Conservation (phyloP, 352 stramenopile species). For the Phytophthora nicotianae region DNA sequence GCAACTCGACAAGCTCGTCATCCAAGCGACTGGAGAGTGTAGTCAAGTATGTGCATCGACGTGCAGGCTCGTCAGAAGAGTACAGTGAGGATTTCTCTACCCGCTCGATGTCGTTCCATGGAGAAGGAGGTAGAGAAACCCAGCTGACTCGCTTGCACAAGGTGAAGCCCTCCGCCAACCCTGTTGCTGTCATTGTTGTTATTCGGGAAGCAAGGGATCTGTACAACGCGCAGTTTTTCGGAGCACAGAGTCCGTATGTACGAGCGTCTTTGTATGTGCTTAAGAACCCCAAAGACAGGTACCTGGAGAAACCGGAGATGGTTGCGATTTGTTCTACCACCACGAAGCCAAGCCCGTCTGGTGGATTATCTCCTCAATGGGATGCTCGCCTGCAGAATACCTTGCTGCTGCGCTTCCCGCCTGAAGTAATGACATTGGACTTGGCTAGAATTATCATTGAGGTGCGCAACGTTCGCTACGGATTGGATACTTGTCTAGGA, state of each 20-base stretch:
- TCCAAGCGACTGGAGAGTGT: slow-evolving; percentile 66
- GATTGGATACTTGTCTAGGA: slow-evolving; percentile 85
- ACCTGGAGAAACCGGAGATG: slow-evolving; percentile 82
- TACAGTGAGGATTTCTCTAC: slow-evolving; percentile 68
- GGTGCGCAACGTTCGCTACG: slow-evolving; percentile 84
- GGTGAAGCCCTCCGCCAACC: slow-evolving; percentile 76
- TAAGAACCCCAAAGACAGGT: slow-evolving; percentile 82
- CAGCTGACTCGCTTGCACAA: slow-evolving; percentile 73
- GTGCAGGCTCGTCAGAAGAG: slow-evolving; percentile 45
- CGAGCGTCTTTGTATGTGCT: slow-evolving; percentile 80
- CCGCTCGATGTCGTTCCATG: slow-evolving; percentile 64
- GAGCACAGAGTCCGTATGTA: slow-evolving; percentile 86
- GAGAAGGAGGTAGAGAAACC: slow-evolving; percentile 50
- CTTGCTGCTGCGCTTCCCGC: slow-evolving; percentile 71
- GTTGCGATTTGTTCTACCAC: slow-evolving; percentile 73
- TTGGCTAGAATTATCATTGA: slow-evolving; percentile 86
- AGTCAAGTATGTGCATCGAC: slow-evolving; percentile 79
- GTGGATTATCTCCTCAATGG: slow-evolving; percentile 77
- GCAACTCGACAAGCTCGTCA: slow-evolving; percentile 81
- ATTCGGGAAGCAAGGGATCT: slow-evolving; percentile 79
- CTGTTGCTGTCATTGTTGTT: slow-evolving; percentile 82
- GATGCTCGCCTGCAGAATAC: slow-evolving; percentile 81
- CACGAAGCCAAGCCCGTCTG: slow-evolving; percentile 80
- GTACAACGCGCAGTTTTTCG: slow-evolving; percentile 89
- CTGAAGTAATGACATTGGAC: slow-evolving; percentile 61